Conservation (phyloP, 163 green algal species). For the Chloroidium sp. region DNA sequence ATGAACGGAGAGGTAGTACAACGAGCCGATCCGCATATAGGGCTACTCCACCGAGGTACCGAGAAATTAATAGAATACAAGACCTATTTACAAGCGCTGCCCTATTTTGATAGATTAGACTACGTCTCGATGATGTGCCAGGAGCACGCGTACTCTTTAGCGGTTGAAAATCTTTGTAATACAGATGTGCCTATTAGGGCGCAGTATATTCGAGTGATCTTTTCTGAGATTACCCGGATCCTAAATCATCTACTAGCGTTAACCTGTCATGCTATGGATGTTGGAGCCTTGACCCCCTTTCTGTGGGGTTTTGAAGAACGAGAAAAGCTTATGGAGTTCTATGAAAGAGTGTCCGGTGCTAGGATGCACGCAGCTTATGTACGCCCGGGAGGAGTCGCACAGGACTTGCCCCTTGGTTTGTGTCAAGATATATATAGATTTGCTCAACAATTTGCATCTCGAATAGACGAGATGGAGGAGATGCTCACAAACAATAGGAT, state of each 20-base stretch:
- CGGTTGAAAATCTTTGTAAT: slow-evolving; percentile 70
- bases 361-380: slow-evolving; percentile 82
- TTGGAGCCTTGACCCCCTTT: slow-evolving; percentile 74
- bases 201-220: slow-evolving; percentile 47
- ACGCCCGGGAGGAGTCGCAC: slow-evolving; percentile 44
- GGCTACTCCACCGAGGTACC: slow-evolving; percentile 69
- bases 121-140: slow-evolving; percentile 88
- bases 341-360: slow-evolving; percentile 47
- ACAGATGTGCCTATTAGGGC: slow-evolving; percentile 26
- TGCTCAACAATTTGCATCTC: slow-evolving; percentile 43
- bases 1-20: slow-evolving; percentile 74
- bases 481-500: slow-evolving; percentile 79
- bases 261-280: slow-evolving; percentile 73
- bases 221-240: slow-evolving; percentile 65
- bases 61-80: slow-evolving; percentile 86
- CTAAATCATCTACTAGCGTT: slow-evolving; percentile 78
- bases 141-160: slow-evolving; percentile 75
- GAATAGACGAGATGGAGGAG: slow-evolving; percentile 82
- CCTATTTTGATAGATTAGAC: slow-evolving; percentile 80
- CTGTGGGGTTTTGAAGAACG: slow-evolving; percentile 79
- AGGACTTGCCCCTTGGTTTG: slow-evolving; percentile 45
- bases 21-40: slow-evolving; percentile 68
- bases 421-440: slow-evolving; percentile 51
- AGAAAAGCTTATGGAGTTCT: slow-evolving; percentile 69
- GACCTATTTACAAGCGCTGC: slow-evolving; percentile 69